Base-by-base conservation (phyloP, 129 eudicot genomes). In the Centrapalus pauciflorus region DNA sequence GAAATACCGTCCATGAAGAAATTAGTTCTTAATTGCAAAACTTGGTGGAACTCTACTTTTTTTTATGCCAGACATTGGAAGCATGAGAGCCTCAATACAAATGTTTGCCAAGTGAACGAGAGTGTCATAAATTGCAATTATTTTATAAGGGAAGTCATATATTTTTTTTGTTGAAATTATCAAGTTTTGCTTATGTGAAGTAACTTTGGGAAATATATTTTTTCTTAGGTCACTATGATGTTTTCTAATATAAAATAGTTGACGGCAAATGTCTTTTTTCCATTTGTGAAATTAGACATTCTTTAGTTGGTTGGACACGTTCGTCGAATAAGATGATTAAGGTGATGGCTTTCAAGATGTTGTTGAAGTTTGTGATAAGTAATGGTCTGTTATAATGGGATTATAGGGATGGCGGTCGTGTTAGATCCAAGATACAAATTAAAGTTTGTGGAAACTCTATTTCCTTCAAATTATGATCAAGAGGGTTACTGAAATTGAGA, bases 11-110 rank as follows among this genome's bases (percentile, higher is more conserved):
- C 11, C 21, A 43, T 3, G 4, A 48, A 63, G 13, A 30, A 48
- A 13, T 59, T 63, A 27, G 29, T 8, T 10, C 38, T 61, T 46
- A 63, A 61, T 48, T 72, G 63, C 25, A 48, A 46, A 49, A 63
- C 55, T 0, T 7, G 64, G 24, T 72, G 71, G 54, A 63, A 72
- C 45, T 72, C 52, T 3, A 61, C 66, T 2, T 60, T 3, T 34
- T 33, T 60, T 5, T n/a, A 34, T 33, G 66, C 28, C 34, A 4
- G 6, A 17, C 7, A 2, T 17, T 59, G 16, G 19, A 19, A 8
- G 9, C 25, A 59, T 0, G 35, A 14, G 24, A 38, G 17, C 13
- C 38, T 7, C n/a, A 24, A 6, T 38, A 61, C 41, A 27, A 25
- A 2, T 40, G 21, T 12, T 23, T 37, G 21, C 52, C 66, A 19